Base-by-base conservation (phyloP, 2,329 filamentous ascomycete species). In the Fusarium incarnatum region DNA sequence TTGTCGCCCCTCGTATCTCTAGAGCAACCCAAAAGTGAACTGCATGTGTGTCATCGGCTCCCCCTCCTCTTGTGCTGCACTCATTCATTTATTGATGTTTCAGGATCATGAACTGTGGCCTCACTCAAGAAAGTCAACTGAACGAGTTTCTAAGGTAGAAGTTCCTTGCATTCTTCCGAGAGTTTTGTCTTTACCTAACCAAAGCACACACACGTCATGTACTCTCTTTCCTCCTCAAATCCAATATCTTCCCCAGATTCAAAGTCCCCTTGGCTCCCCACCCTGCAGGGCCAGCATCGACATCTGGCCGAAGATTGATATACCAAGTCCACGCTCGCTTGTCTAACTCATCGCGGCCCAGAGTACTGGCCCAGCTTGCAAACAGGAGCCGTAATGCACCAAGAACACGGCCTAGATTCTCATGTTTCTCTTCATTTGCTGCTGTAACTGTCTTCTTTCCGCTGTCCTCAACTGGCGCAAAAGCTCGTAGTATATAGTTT, bases 291-390 rank as follows among this genome's bases (percentile, higher is more conserved):
- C 94, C 94, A 60, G 85, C 81, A 62, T 92, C 89, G 4, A 97
- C 91, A 22, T 93, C 90, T 1, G 94, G 94, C 67, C 94, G 84
- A 22, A 94, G 88, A 23, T 87, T 85, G 3, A 91, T 83, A 79
- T 97, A 97, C 94, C 94, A 97, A 13, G 83, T 83, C 92, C 93
- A 97, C 20, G 93, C 92, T 63, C 89, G 87, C 66, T 86, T 85
- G 76, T 97, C 92, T 55, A 97, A 82, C 73, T 97, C 92, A 18
- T 86, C 83, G 6, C 81, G 80, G 27, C 80, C 84, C 34, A 97
- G 77, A 30, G 88, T 85, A n/a, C 83, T 80, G 2, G 86, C 84
- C 94, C 94, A 97, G 65, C 92, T 95, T 48, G 86, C 83, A 73
- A 89, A 94, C 2, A 97, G 78, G 22, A 93, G 77, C 66, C 94